phyloP scores from a whole-genome alignment of 2,329 filamentous ascomycete genomes.

The Colletotrichum limetticola region DNA sequence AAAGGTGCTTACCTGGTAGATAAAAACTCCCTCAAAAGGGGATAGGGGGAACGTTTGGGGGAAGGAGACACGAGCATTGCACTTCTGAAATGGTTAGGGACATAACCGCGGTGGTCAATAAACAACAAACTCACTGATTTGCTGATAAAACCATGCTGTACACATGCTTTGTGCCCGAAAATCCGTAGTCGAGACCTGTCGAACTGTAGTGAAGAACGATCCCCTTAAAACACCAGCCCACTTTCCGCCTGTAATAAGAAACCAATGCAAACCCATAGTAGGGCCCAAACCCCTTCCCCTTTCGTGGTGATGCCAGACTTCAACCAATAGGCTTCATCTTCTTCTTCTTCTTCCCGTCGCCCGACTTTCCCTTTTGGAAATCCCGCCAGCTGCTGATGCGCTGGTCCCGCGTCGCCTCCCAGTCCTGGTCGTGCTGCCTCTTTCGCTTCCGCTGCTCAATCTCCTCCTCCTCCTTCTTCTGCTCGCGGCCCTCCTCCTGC shows the following conservation, averaged over 20 bases:
- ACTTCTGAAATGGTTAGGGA: constrained; percentile 35
- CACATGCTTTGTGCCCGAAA: not conserved
- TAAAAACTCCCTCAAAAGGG: too few species aligned
- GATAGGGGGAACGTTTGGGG: not conserved
- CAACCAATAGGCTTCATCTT: constrained; percentile 74
- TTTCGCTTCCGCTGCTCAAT: constrained; percentile 83
- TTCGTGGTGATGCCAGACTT: constrained; percentile 38
- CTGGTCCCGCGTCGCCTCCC: constrained; percentile 92
- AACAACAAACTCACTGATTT: constrained; percentile 34
- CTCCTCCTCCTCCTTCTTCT: constrained; percentile 88
- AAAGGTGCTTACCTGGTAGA: constrained; percentile 29
- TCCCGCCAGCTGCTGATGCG: constrained; percentile 94
- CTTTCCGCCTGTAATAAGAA: not conserved
- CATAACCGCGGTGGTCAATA: constrained; percentile 30
- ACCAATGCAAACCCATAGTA: not conserved
- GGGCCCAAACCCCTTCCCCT: not conserved
- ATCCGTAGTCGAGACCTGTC: constrained; percentile 25
- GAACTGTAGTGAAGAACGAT: constrained; percentile 12
- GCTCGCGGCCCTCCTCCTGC: constrained; percentile 94
- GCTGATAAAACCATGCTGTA: constrained; percentile 18
- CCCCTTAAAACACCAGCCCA: not conserved
- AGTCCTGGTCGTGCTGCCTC: constrained; percentile 92
- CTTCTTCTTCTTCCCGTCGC: constrained; percentile 62
- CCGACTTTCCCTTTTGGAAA: constrained; percentile 81
- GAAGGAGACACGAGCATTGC: constrained; percentile 16